Percentiles rank a stretch among this genome's conserved stretches.
Evolutionary conservation across 2,329 filamentous ascomycete genomes (phyloP).

Genomic region (Pseudocercospora cruenta): DNA sequence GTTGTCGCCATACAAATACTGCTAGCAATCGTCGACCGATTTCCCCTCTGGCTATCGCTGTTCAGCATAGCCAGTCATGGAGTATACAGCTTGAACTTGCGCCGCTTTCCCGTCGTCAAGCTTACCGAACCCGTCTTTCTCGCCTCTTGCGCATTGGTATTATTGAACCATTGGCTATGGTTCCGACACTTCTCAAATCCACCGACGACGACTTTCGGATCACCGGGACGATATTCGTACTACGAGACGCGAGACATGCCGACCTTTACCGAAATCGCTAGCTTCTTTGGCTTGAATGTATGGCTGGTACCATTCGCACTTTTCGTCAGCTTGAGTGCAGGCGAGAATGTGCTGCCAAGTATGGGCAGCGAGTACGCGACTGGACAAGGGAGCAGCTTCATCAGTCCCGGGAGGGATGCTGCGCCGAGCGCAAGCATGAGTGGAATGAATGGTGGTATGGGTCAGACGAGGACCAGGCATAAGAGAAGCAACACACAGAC

Average conservation of each 20-base stretch:
- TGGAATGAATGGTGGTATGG: constrained; percentile 49
- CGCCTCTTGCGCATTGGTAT: constrained; percentile 78
- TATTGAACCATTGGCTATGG: constrained; percentile 93
- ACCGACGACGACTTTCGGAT: constrained; percentile 55
- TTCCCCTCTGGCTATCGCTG: constrained; percentile 74
- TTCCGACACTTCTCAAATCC: constrained; percentile 84
- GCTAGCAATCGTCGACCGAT: constrained; percentile 79
- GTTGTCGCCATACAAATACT: constrained; percentile 75
- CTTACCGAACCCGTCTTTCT: constrained; percentile 86
- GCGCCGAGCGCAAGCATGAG: constrained; percentile 37
- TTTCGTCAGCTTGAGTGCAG: constrained; percentile 90
- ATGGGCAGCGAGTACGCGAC: constrained; percentile 79
- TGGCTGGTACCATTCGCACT: constrained; percentile 96
- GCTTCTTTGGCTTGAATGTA: constrained; percentile 93
- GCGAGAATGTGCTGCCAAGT: constrained; percentile 90
- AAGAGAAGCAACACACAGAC: constrained; percentile 57
- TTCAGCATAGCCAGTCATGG: constrained; percentile 80
- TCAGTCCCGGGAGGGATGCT: constrained; percentile 48
- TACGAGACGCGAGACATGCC: constrained; percentile 59
- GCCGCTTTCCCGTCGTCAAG: constrained; percentile 75
- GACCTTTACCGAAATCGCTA: constrained; percentile 89
- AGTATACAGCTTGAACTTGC: constrained; percentile 86
- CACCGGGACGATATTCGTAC: constrained; percentile 54
- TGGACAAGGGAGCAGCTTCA: constrained; percentile 57
- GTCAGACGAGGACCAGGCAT: constrained; percentile 43